A percentile compares a stretch with the other conserved stretches of the same genome.
Evolutionary conservation across 306 rosid species (phyloP).

Genomic region (Mimosa bimucronata): DNA sequence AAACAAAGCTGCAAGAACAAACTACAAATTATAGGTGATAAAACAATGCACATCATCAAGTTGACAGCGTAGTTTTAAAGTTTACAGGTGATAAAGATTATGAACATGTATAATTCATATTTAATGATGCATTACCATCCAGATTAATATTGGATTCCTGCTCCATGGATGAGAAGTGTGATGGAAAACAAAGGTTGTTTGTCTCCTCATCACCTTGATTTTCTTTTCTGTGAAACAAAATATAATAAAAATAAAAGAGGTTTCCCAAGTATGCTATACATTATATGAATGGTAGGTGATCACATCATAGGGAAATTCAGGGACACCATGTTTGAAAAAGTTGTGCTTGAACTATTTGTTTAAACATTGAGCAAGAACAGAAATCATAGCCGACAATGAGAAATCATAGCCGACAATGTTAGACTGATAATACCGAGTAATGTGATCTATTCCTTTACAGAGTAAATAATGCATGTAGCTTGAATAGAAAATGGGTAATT

Average conservation of each 20-base stretch:
- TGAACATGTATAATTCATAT: neutral
- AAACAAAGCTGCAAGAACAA: conserved; percentile 83
- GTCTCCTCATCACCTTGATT: conserved; percentile 86
- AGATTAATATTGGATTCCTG: conserved; percentile 78
- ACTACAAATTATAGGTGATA: conserved; percentile 35
- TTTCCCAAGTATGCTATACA: conserved; percentile 17
- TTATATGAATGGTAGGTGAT: neutral
- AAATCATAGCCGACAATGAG: neutral
- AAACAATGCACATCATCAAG: neutral
- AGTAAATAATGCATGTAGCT: neutral
- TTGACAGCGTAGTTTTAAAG: neutral
- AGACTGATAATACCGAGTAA: neutral
- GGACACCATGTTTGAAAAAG: conserved; percentile 6
- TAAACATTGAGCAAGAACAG: conserved; percentile 8
- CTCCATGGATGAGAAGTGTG: conserved; percentile 99
- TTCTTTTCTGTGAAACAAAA: conserved; percentile 57
- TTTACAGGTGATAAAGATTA: neutral
- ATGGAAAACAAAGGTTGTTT: conserved; percentile 85
- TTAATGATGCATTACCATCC: conserved; percentile 73
- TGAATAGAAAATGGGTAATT: neutral
- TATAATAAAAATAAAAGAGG: neutral
- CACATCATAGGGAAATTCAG: conserved; percentile 15
- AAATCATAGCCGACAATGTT: neutral
- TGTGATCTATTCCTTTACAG: neutral
- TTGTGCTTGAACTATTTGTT: conserved; percentile 11